Evolutionary conservation across 1,284 basidiomycete species (phyloP), one percentile per base, ranked within the genome.

Genomic region (Naganishia cerealis): DNA sequence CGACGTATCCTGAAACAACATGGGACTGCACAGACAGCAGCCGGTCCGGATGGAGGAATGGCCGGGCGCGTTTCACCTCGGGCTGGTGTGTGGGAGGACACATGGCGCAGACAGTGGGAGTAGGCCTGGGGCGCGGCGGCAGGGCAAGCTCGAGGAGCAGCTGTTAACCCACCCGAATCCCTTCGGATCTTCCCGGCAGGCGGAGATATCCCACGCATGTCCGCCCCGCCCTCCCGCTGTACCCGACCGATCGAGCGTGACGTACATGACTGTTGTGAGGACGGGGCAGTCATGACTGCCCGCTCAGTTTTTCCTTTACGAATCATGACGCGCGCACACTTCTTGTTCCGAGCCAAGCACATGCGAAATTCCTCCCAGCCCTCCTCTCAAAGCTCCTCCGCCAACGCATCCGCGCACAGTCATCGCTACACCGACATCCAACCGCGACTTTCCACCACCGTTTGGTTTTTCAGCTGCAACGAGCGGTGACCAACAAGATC

Each of bases 1-100:
- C 94, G n/a, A 96, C 95, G 77, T 95, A 98, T 67, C 95, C 95
- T 72, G 89, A 92, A 1, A 90, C 87, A 68, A 98, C 95, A 75
- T 99, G 95, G 0, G 90, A 92, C 77, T 98, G 95, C 57, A 98
- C 87, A 2, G 82, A 83, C 21, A 86, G 78, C 13, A 86, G 77
- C 5, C 81, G 72, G n/a, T 72, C 74, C 15, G 73, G 73, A 39
- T 79, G 76, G 1, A 74, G 68, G 38, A 69, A 54, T 29, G 67
- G 61, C 39, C 42, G 52, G 21, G 50, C 40, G 13, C 59, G 48
- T 26, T 63, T 58, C 42, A 58, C 57, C 10, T 33, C n/a, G n/a
- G n/a, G n/a, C n/a, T n/a, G n/a, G n/a, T n/a, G n/a, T n/a, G n/a
- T n/a, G n/a, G n/a, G n/a, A n/a, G n/a, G n/a, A n/a, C n/a, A n/a